Percentiles rank a stretch among this genome's conserved stretches.
Conservation (phyloP, 768 basidiomycete genomes). For the Postia placenta region DNA sequence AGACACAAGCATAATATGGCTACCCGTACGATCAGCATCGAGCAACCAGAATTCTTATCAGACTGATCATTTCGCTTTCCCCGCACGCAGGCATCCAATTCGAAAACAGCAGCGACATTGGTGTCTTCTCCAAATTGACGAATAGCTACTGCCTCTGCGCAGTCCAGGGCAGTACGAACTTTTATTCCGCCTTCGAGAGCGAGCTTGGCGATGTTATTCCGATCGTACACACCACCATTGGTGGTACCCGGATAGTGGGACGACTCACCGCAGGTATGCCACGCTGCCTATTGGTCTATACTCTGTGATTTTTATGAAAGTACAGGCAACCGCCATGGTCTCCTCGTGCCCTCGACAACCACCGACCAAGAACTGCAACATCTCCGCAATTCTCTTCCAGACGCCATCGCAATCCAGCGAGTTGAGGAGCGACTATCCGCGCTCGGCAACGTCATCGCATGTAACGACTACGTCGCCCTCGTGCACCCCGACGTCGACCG, state of each 20-base stretch:
- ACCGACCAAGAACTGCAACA: slow-evolving; percentile 99
- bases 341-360: slow-evolving; percentile 92
- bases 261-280: slow-evolving; percentile 80
- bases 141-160: slow-evolving; percentile 97
- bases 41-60: background rate
- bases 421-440: slow-evolving; percentile 97
- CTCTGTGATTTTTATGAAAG: background rate
- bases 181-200: slow-evolving; percentile 95
- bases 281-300: background rate
- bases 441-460: slow-evolving; percentile 96
- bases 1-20: slow-evolving; percentile 41
- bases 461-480: slow-evolving; percentile 98
- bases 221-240: slow-evolving; percentile 94
- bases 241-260: slow-evolving; percentile 90
- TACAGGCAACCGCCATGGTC: slow-evolving; percentile 89
- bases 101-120: slow-evolving; percentile 92
- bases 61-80: slow-evolving; percentile 8
- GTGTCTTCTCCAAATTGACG: slow-evolving; percentile 95
- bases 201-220: slow-evolving; percentile 92
- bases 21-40: slow-evolving; percentile 44
- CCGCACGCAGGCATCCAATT: slow-evolving; percentile 72
- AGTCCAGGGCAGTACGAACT: slow-evolving; percentile 93
- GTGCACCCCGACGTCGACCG: slow-evolving; percentile 98
- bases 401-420: slow-evolving; percentile 88
- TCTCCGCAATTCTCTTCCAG: slow-evolving; percentile 90